A percentile compares a stretch with the other conserved stretches of the same genome.
Evolutionary conservation across 768 basidiomycete species (phyloP).

Genomic region (Mycena haematopus): DNA sequence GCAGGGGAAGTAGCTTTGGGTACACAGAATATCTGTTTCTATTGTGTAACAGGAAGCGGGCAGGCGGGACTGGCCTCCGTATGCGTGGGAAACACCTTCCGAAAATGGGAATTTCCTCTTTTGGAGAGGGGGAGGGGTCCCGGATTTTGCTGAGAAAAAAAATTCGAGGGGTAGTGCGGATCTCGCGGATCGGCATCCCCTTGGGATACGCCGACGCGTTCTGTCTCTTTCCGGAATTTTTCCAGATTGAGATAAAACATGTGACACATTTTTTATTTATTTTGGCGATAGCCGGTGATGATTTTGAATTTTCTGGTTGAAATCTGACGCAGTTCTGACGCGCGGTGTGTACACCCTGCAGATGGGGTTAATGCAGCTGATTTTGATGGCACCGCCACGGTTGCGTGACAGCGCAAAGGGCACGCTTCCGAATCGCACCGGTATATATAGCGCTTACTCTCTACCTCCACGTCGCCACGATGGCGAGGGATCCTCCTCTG

Average conservation of each 20-base stretch:
- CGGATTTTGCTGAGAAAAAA: no score
- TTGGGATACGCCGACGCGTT: not conserved
- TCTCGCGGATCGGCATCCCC: no score
- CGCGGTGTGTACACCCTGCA: not conserved
- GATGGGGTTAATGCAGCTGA: not conserved
- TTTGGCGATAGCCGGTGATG: no score
- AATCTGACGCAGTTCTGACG: not conserved
- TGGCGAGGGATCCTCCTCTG: conserved; percentile 55
- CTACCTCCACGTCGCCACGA: conserved; percentile 30
- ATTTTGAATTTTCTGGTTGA: not conserved
- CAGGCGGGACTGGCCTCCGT: no score
- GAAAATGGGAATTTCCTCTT: no score
- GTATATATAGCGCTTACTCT: not conserved
- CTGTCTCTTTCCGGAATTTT: conserved; percentile 1
- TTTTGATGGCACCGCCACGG: conserved; percentile 3
- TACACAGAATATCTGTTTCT: no score
- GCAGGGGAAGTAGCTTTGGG: no score
- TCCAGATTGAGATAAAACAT: conserved; percentile 9
- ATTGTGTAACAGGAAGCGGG: no score
- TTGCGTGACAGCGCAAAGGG: conserved; percentile 14
- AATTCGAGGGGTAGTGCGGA: no score
- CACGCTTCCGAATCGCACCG: not conserved
- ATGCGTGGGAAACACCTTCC: no score
- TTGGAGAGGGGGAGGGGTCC: no score
- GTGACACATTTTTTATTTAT: not conserved